These are phyloP conservation scores for Lagenidium giganteum DNA, from an alignment of 352 stramenopile species.

Conservation along the genomic window DNA sequence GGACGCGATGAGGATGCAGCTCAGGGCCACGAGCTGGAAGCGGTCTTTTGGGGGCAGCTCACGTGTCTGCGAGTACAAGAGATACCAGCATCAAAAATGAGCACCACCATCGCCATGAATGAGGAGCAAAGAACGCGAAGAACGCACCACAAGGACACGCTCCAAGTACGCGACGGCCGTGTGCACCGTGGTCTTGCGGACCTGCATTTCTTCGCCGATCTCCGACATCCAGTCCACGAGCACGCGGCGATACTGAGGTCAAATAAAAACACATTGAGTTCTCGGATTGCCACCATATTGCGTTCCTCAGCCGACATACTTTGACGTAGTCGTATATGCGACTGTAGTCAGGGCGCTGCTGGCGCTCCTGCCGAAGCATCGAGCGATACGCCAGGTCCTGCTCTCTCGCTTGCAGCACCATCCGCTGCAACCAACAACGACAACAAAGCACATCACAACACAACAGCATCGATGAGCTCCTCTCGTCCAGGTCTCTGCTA, in stretches of 20 bases:
- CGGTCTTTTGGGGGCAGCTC: constrained; percentile 61
- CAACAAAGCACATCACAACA: no score
- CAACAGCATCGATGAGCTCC: no score
- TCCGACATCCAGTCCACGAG: constrained; percentile 85
- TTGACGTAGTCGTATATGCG: constrained; percentile 79
- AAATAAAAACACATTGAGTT: not conserved
- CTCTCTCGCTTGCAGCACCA: constrained; percentile 72
- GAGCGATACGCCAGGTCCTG: constrained; percentile 59
- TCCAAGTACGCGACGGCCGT: constrained; percentile 78
- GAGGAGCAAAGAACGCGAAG: no score
- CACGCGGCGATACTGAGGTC: constrained; percentile 56
- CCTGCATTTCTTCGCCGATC: constrained; percentile 78
- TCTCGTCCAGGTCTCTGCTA: constrained; percentile 29
- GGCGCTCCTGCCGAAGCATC: constrained; percentile 73
- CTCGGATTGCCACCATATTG: not conserved
- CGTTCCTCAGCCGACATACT: constrained; percentile 5
- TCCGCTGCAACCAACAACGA: no score
- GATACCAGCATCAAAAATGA: no score
- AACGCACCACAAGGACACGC: constrained; percentile 48
- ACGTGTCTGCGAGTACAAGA: no score
- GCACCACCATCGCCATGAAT: no score
- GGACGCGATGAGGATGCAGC: constrained; percentile 71
- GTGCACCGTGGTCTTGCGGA: constrained; percentile 82
- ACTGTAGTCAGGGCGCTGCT: constrained; percentile 53
- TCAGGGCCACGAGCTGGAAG: constrained; percentile 80